A percentile compares a stretch with the other conserved stretches of the same genome.
phyloP scores from a whole-genome alignment of 345 rosid genomes.

The Aegle marmelos region DNA sequence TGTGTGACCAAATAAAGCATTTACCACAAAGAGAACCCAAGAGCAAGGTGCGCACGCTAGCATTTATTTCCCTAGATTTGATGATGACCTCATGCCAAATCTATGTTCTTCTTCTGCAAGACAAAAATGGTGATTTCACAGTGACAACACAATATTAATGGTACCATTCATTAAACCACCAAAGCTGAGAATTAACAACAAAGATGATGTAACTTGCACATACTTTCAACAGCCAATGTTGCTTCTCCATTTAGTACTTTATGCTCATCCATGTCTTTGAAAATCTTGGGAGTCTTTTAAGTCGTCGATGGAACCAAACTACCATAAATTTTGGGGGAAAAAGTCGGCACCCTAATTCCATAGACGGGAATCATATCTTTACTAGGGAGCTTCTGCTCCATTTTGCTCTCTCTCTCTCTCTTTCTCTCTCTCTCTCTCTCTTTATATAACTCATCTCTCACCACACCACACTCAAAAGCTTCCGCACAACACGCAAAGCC shows the following conservation, averaged over 20 bases:
- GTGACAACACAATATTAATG: conserved; percentile 26
- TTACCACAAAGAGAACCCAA: conserved; percentile 28
- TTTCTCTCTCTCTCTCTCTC: not conserved
- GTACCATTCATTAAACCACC: not conserved
- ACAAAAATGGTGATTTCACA: conserved; percentile 33
- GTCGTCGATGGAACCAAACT: conserved; percentile 1
- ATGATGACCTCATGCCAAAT: conserved; percentile 60
- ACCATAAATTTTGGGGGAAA: conserved; percentile 29
- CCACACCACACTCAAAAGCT: conserved; percentile 40
- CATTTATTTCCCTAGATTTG: conserved; percentile 66
- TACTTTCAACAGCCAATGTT: not conserved
- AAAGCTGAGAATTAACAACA: not conserved
- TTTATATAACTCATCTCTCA: not conserved
- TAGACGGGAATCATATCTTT: conserved; percentile 48
- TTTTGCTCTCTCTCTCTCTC: not conserved
- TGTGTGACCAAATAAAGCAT: conserved; percentile 49
- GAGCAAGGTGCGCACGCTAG: conserved; percentile 58
- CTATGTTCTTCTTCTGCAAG: conserved; percentile 55
- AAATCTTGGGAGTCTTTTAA: not conserved
- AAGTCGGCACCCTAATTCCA: conserved; percentile 23
- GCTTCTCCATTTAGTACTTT: not conserved
- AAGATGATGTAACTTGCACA: not conserved
- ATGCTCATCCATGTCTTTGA: not conserved
- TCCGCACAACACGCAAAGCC: conserved; percentile 59
- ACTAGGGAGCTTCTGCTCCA: conserved; percentile 26